Conservation (phyloP, 805 yeast species). For the Alloascoidea hylecoeti region DNA sequence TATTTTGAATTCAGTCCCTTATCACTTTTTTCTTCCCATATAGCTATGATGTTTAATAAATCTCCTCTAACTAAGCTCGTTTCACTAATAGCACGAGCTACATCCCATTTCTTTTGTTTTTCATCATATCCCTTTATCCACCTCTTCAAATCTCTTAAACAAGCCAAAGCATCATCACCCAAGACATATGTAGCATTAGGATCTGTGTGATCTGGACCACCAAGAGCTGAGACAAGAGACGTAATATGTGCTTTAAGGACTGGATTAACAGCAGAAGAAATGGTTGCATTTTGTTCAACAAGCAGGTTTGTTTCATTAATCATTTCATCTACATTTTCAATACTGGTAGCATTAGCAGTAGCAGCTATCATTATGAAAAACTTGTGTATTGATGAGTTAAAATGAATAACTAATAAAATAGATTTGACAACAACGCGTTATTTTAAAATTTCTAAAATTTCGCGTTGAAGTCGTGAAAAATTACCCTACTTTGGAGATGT, state of each 20-base stretch:
- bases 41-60: conserved; percentile 55
- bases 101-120: conserved; percentile 52
- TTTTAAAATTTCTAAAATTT: too few relatives aligned
- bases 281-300: background rate
- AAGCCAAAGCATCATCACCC: conserved; percentile 80
- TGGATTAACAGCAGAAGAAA: conserved; percentile 3
- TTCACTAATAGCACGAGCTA: conserved; percentile 79
- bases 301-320: background rate
- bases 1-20: conserved; percentile 14
- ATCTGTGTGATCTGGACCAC: conserved; percentile 64
- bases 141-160: conserved; percentile 74
- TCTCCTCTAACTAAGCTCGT: conserved; percentile 63
- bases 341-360: too few relatives aligned
- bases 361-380: too few relatives aligned
- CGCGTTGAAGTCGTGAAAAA: too few relatives aligned
- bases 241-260: conserved; percentile 60
- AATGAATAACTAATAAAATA: too few relatives aligned
- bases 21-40: conserved; percentile 39
- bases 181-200: conserved; percentile 48
- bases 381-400: too few relatives aligned
- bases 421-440: too few relatives aligned
- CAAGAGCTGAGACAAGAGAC: conserved; percentile 75
- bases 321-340: background rate
- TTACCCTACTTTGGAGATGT: too few relatives aligned
- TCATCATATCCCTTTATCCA: conserved; percentile 86